phyloP scores from a whole-genome alignment of 2,329 filamentous ascomycete genomes.

The Exophiala mesophila region DNA sequence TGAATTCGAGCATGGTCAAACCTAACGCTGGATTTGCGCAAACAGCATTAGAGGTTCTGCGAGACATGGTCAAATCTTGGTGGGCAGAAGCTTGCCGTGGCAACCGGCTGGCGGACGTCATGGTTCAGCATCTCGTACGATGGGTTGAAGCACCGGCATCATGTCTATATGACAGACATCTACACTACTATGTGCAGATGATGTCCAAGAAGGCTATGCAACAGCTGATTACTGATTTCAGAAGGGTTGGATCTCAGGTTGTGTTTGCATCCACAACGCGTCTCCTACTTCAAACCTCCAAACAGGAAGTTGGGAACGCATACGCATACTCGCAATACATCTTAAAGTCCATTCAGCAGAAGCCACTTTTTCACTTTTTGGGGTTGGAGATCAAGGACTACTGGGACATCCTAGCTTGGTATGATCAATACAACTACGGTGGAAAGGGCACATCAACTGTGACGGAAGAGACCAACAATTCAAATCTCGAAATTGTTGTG shows the following conservation, averaged over 20 bases:
- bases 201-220: conserved; percentile 97
- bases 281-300: conserved; percentile 88
- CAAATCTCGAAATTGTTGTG: conserved; percentile 87
- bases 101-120: conserved; percentile 91
- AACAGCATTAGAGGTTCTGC: conserved; percentile 80
- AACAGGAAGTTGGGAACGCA: conserved; percentile 92
- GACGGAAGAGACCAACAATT: conserved; percentile 62
- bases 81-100: conserved; percentile 90
- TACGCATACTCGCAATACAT: conserved; percentile 98
- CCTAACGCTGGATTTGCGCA: conserved; percentile 74
- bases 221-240: conserved; percentile 94
- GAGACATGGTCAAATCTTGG: conserved; percentile 98
- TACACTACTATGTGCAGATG: conserved; percentile 98
- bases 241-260: conserved; percentile 87
- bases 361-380: conserved; percentile 93
- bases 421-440: conserved; percentile 98
- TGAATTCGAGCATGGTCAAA: conserved; percentile 61
- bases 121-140: conserved; percentile 93
- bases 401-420: conserved; percentile 99
- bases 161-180: conserved; percentile 86
- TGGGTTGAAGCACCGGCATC: conserved; percentile 95
- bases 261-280: conserved; percentile 91
- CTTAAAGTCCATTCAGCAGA: conserved; percentile 91
- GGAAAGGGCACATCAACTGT: conserved; percentile 86
- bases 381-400: conserved; percentile 97